A percentile compares a stretch with the other conserved stretches of the same genome.
Evolutionary conservation across 2,329 filamentous ascomycete species (phyloP).

Genomic region (Colletotrichum theobromicola): DNA sequence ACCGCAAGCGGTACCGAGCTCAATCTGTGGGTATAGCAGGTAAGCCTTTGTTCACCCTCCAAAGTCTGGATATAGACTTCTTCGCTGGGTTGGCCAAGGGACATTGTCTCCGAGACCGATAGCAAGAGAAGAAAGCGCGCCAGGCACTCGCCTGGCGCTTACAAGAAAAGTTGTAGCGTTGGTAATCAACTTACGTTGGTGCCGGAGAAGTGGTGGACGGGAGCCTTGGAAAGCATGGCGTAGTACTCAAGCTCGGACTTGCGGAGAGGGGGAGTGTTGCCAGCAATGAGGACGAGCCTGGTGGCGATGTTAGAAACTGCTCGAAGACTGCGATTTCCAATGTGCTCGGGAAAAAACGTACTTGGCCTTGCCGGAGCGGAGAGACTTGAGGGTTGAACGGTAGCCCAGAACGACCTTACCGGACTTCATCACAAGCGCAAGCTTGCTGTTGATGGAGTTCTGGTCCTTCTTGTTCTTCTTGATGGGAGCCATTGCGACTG

Average conservation of each 20-base stretch:
- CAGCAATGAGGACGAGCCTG: constrained; percentile 92
- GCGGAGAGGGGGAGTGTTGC: constrained; percentile 96
- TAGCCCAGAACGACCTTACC: constrained; percentile 88
- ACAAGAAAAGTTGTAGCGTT: not conserved
- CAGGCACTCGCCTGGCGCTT: constrained; percentile 3
- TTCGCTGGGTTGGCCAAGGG: constrained; percentile 79
- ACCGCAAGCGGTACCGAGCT: constrained; percentile 97
- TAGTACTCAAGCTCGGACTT: constrained; percentile 98
- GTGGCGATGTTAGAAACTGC: constrained; percentile 34
- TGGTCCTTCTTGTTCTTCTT: constrained; percentile 90
- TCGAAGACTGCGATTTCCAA: constrained; percentile 1
- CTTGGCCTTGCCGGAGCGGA: constrained; percentile 96
- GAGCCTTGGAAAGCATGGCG: constrained; percentile 90
- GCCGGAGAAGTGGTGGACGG: constrained; percentile 96
- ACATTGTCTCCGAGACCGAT: constrained; percentile 23
- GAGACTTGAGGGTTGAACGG: constrained; percentile 79
- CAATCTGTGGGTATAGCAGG: constrained; percentile 71
- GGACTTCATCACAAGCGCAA: constrained; percentile 68
- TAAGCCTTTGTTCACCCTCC: constrained; percentile 79
- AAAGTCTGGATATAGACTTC: constrained; percentile 81
- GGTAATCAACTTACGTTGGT: constrained; percentile 85
- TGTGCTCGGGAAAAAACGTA: constrained; percentile 63
- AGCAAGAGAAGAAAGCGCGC: constrained; percentile 32
- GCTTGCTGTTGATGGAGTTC: constrained; percentile 66
- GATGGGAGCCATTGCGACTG: constrained; percentile 63